Evolutionary conservation across 805 yeast genomes (phyloP).

Genomic region (Myxozyma monticola): DNA sequence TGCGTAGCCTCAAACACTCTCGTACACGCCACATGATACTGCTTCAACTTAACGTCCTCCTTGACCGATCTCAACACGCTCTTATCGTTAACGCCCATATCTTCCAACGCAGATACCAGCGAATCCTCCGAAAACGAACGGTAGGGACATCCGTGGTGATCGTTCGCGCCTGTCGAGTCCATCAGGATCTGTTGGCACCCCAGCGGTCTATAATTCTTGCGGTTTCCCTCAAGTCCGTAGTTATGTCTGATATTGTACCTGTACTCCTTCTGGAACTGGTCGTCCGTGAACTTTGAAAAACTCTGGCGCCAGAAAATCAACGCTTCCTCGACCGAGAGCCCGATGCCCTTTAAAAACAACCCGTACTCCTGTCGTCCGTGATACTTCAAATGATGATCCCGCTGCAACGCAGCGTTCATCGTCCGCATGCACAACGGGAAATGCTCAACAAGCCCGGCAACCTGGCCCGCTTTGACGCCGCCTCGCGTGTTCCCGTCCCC

Average conservation of each 20-base stretch:
- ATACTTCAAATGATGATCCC: conserved; percentile 73
- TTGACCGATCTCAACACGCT: conserved; percentile 57
- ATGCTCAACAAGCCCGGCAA: conserved; percentile 58
- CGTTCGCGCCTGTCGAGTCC: conserved; percentile 54
- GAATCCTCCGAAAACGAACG: conserved; percentile 70
- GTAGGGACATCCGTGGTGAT: conserved; percentile 92
- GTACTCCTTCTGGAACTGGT: conserved; percentile 84
- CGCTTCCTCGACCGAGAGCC: conserved; percentile 84
- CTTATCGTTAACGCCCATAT: conserved; percentile 64
- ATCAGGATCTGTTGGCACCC: conserved; percentile 75
- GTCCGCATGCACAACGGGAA: conserved; percentile 81
- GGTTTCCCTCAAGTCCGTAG: conserved; percentile 89
- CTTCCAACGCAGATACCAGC: conserved; percentile 54
- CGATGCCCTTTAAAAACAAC: conserved; percentile 84
- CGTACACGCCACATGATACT: conserved; percentile 85
- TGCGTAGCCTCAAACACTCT: conserved; percentile 79
- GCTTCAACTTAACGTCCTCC: conserved; percentile 66
- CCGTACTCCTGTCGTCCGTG: conserved; percentile 83
- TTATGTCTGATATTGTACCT: conserved; percentile 82
- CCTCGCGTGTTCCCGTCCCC: conserved; percentile 34
- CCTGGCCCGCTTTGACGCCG: conserved; percentile 61
- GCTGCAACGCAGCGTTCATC: conserved; percentile 60
- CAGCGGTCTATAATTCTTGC: conserved; percentile 83
- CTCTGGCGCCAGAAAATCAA: conserved; percentile 77
- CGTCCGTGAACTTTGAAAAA: conserved; percentile 66